Conservation (phyloP, 78 protist genomes). For the Dictyostelium purpureum region DNA sequence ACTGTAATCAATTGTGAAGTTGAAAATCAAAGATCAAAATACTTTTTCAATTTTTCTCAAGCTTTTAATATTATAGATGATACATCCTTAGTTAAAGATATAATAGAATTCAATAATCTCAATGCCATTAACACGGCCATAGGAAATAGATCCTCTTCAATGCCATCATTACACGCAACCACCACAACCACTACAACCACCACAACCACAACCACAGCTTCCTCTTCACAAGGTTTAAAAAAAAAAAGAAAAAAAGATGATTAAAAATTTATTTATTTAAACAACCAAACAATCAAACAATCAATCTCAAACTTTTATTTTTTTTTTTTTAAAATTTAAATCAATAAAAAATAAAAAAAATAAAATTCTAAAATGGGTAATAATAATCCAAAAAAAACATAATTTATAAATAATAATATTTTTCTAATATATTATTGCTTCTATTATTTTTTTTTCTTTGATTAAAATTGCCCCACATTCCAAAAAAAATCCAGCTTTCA, state of each 20-base stretch:
- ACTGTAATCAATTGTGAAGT: constrained; percentile 92
- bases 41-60: constrained; percentile 86
- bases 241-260: constrained; percentile 17
- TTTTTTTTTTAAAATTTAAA: too few species aligned
- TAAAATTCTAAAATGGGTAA: too few species aligned
- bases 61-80: constrained; percentile 94
- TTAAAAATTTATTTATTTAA: not conserved
- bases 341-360: too few species aligned
- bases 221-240: not conserved
- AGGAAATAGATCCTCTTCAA: not conserved
- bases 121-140: not conserved
- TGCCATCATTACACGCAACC: not conserved
- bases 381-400: too few species aligned
- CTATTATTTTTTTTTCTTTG: too few species aligned
- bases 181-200: not conserved
- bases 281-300: too few species aligned
- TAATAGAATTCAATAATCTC: too few species aligned
- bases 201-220: not conserved
- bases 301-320: too few species aligned
- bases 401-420: too few species aligned
- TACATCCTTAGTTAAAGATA: not conserved
- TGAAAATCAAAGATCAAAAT: constrained; percentile 80
- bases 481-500: too few species aligned
- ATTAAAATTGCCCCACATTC: too few species aligned
- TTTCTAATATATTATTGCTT: too few species aligned